Evolutionary conservation across 768 basidiomycete genomes (phyloP), one percentile per base, ranked within the genome.

Genomic region (Russula compacta): DNA sequence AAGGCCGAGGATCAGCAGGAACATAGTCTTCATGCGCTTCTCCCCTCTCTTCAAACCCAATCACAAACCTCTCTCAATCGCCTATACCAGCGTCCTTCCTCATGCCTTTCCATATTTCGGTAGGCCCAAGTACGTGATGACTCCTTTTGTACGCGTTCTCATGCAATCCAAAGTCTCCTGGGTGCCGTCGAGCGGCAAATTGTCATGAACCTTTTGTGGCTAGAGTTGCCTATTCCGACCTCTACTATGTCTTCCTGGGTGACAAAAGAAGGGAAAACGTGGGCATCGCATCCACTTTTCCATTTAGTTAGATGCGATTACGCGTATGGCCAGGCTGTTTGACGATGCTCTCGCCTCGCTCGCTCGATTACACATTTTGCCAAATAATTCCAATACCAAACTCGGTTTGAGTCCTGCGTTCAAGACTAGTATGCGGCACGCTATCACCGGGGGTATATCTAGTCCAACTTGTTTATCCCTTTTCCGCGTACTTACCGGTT

Each of bases 51-150:
- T 32, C 85, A 89, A 61, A 80, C 83, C 0, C 89, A 93, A 68
- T 86, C 89, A 0, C 87, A 90, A 71, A 84, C 79, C 60, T 84
- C 86, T 11, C 73, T 95, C 53, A 84, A 82, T 19, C 81, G 92
- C 29, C 76, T 97, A 53, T 97, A 94, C 69, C 83, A 87, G 68
- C 80, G 83, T 17, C 92, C 94, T 9, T 92, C 92, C 3, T 87
- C 89, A 75, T 93, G 92, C 73, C 81, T 97, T 54, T 86, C 90
- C 29, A 85, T 97, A 72, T 93, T 93, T 73, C 83, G 93, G 89
- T 91, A 63, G 64, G 77, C 44, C 7, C 15, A 24, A 38, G 42
- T 44, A 24, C 15, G 52, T 14, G 44, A n/a, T 36, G 43, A 42
- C 11, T 19, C 53, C 12, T 44, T 43, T 15, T 15, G n/a, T 14